Evolutionary conservation across 768 basidiomycete species (phyloP), one percentile per base, ranked within the genome.

Genomic region (Dioszegia crocea): DNA sequence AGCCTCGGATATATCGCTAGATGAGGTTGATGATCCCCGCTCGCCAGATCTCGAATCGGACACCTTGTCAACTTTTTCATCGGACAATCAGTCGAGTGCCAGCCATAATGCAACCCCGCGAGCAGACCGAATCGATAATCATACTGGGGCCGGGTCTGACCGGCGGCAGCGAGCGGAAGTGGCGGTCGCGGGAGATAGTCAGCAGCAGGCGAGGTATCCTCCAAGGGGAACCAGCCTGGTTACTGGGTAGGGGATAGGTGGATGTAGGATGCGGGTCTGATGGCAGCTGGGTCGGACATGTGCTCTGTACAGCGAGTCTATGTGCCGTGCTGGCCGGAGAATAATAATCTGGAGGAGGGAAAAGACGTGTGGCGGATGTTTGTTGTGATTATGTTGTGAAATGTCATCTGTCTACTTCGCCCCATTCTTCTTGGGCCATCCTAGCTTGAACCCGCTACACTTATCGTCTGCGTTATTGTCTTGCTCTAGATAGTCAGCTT

Each of bases 11-110:
- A 40, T 53, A 11, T 53, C 51, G 3, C 38, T 38, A 41, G 39
- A 31, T 23, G 47, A 48, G 19, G 26, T 12, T 23, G 47, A 48
- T 4, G 30, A 53, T 26, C 36, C 26, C 14, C 51, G 24, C 14
- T 53, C 51, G 4, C 38, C 51, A 19, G 51, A 53, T 29, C 39
- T 27, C 3, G 51, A 53, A 27, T 53, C 51, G 17, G 51, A 53
- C 39, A 27, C 10, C 36, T 12, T 14, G 1, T 53, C 51, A 2
- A 29, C 19, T 14, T 29, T 53, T 26, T 53, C 51, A 8, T 53
- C 51, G 24, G 51, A 53, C 17, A 39, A 53, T 17, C 51, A 39
- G 2, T 53, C 51, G 6, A 27, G 21, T 3, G 17, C 38, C 6
- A 53, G 51, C 39, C 36, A 53, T 17, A 53, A 39, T 31, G 38